A percentile compares a stretch with the other conserved stretches of the same genome.
Conservation (phyloP, 2,329 filamentous ascomycete genomes). For the Emergomyces orientalis region DNA sequence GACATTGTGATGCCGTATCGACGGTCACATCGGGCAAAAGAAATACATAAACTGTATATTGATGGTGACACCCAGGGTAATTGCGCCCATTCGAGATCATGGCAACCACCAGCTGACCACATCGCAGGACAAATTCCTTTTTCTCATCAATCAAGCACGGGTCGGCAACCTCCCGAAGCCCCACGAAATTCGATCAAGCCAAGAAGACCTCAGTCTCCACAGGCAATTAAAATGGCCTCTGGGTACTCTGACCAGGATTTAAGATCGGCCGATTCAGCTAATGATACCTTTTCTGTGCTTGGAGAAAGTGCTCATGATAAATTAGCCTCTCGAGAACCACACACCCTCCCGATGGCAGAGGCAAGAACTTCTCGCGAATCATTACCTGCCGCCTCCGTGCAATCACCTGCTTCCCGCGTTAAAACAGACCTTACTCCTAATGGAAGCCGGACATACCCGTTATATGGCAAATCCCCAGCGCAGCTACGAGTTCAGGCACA, state of each 20-base stretch:
- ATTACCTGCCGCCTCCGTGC: background rate
- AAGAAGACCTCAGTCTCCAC: background rate
- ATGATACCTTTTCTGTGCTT: background rate
- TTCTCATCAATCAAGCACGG: background rate
- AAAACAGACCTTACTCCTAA: background rate
- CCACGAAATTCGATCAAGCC: background rate
- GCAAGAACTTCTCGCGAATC: background rate
- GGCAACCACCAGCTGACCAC: background rate
- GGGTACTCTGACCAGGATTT: background rate
- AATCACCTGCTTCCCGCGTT: background rate
- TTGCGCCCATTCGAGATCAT: background rate
- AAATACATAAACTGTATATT: background rate
- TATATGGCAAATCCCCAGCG: slow-evolving; percentile 24
- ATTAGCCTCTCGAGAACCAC: background rate
- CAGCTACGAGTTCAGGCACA: slow-evolving; percentile 46
- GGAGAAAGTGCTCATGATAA: background rate
- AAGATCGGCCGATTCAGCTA: background rate
- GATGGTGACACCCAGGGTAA: background rate
- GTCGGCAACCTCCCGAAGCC: background rate
- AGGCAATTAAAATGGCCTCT: background rate
- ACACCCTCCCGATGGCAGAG: background rate
- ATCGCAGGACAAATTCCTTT: background rate
- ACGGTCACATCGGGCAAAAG: background rate
- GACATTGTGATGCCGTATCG: background rate
- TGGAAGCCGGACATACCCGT: background rate